These are phyloP conservation scores for Cystofilobasidium macerans DNA, from an alignment of 768 basidiomycete genomes.

Conservation along the genomic window DNA sequence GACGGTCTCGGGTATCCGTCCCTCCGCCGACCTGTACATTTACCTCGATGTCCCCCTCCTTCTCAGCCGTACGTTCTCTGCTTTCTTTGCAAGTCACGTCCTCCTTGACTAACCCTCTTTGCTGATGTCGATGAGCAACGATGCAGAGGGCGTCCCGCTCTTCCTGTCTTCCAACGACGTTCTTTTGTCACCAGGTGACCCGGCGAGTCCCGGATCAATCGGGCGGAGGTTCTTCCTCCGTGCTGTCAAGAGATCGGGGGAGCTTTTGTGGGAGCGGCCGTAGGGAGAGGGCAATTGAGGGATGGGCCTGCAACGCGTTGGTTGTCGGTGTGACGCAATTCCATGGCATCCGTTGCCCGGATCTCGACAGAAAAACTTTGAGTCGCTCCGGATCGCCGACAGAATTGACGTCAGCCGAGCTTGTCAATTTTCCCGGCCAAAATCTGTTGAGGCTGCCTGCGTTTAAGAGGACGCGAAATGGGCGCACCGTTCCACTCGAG, in stretches of 20 bases:
- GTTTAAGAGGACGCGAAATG: too few species aligned
- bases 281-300: too few species aligned
- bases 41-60: conserved; percentile 21
- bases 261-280: conserved; percentile 14
- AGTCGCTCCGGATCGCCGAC: too few species aligned
- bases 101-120: neutral
- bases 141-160: conserved; percentile 14
- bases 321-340: too few species aligned
- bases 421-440: too few species aligned
- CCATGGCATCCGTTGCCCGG: too few species aligned
- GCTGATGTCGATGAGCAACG: neutral
- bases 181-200: conserved; percentile 17
- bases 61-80: neutral
- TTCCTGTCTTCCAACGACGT: conserved; percentile 22
- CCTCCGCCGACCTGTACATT: conserved; percentile 8
- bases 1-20: conserved; percentile 13
- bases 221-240: conserved; percentile 14
- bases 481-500: too few species aligned
- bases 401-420: too few species aligned
- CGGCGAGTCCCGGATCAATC: conserved; percentile 1
- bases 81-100: neutral
- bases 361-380: too few species aligned
- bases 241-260: conserved; percentile 6
- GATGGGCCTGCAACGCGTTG: too few species aligned
- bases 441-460: too few species aligned